These are phyloP conservation scores for Blastobotrys chiropterorum DNA, from an alignment of 805 yeast genomes.

Conservation along the genomic window DNA sequence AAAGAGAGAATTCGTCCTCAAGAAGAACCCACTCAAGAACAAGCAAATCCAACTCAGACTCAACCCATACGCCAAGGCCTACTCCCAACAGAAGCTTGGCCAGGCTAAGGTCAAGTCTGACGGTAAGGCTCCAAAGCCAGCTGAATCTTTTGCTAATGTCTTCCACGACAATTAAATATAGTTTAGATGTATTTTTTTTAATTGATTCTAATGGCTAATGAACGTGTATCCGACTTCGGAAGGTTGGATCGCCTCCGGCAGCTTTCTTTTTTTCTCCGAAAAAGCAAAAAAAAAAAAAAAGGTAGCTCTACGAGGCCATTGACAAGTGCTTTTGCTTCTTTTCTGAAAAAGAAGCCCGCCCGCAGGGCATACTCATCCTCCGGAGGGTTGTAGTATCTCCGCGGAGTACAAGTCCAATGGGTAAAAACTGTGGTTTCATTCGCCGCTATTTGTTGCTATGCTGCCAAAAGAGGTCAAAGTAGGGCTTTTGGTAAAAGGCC, in stretches of 20 bases:
- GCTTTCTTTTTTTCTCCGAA: too few relatives aligned
- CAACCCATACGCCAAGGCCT: conserved; percentile 99
- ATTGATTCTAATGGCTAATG: background rate
- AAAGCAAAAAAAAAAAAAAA: too few relatives aligned
- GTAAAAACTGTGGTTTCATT: too few relatives aligned
- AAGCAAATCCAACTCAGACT: conserved; percentile 95
- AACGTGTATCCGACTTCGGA: background rate
- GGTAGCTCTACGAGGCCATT: background rate
- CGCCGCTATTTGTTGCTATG: background rate
- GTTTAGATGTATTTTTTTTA: background rate
- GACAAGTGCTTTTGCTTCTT: too few relatives aligned
- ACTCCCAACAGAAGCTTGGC: conserved; percentile 85
- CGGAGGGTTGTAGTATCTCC: too few relatives aligned
- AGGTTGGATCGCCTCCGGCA: background rate
- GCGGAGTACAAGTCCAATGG: too few relatives aligned
- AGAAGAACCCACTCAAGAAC: conserved; percentile 99
- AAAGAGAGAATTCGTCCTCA: conserved; percentile 91
- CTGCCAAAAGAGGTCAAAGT: background rate
- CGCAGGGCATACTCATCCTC: too few relatives aligned
- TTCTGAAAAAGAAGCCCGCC: too few relatives aligned
- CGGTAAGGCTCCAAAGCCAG: conserved; percentile 27
- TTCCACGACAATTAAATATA: conserved; percentile 28
- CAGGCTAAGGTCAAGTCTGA: conserved; percentile 66
- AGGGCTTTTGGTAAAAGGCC: conserved; percentile 6
- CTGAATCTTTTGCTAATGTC: conserved; percentile 23